phyloP scores from a whole-genome alignment of 768 basidiomycete species.

The Mrakia blollopis region DNA sequence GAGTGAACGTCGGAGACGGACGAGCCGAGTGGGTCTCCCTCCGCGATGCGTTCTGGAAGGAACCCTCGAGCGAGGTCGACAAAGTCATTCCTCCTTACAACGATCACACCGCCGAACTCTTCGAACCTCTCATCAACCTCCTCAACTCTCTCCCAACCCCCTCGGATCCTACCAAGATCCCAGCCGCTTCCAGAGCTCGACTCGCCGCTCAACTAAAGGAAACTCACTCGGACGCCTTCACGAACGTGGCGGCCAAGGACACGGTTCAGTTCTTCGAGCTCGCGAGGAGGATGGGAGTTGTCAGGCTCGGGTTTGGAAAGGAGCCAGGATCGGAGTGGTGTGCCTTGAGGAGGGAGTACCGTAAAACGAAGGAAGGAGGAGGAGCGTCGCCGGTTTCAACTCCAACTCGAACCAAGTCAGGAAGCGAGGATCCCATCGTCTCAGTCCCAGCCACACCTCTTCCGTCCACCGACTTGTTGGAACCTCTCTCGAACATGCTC shows the following conservation, averaged over 20 bases:
- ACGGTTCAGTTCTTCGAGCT: conserved; percentile 15
- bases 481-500: not conserved
- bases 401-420: not conserved
- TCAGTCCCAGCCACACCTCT: not conserved
- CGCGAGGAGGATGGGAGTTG: conserved; percentile 29
- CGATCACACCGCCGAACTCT: conserved; percentile 23
- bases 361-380: not conserved
- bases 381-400: not conserved
- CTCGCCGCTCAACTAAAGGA: not conserved
- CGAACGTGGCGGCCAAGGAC: conserved; percentile 5
- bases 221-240: not conserved
- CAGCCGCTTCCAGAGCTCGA: not conserved
- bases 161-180: conserved; percentile 21
- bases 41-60: not conserved
- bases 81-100: not conserved
- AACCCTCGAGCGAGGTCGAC: not conserved
- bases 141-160: conserved; percentile 22
- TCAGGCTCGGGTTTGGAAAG: conserved; percentile 11
- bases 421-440: not conserved
- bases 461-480: not conserved
- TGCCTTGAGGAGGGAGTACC: conserved; percentile 16
- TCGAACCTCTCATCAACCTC: conserved; percentile 20
- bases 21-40: conserved; percentile 19
- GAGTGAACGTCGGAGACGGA: conserved; percentile 10
- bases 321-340: conserved; percentile 14